These are phyloP conservation scores for Hordeum marinum DNA, from an alignment of 176 grass and related monocot species.

Conservation along the genomic window DNA sequence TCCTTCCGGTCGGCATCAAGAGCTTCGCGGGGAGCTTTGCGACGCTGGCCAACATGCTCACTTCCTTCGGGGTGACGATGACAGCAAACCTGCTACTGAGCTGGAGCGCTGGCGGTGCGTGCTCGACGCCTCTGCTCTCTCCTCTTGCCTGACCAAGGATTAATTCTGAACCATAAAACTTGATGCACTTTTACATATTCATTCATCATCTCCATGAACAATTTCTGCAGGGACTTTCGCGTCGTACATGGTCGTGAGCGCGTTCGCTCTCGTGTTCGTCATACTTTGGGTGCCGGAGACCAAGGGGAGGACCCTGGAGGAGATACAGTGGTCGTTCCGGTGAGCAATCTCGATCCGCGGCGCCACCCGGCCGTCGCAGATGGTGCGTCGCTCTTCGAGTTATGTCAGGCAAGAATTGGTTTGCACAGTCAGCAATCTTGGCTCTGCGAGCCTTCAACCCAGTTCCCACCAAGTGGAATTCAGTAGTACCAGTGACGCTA, in stretches of 20 bases:
- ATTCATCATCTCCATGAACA: neutral
- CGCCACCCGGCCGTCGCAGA: neutral
- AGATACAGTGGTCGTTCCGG: conserved; percentile 88
- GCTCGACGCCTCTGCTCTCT: neutral
- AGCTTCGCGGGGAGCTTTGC: conserved; percentile 81
- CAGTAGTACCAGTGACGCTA: neutral
- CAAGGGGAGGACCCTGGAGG: conserved; percentile 92
- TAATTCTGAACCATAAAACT: neutral
- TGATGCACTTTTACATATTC: neutral
- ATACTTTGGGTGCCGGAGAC: conserved; percentile 89
- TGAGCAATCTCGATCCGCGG: neutral
- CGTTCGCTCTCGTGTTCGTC: conserved; percentile 57
- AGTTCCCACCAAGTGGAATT: neutral
- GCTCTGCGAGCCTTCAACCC: neutral
- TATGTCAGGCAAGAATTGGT: neutral
- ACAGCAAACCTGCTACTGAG: conserved; percentile 75
- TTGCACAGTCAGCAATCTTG: neutral
- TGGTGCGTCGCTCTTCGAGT: neutral
- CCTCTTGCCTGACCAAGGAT: neutral
- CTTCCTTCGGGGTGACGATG: conserved; percentile 73
- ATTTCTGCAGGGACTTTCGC: conserved; percentile 62
- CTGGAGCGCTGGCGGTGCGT: conserved; percentile 74
- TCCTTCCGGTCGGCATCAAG: conserved; percentile 73
- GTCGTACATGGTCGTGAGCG: conserved; percentile 57
- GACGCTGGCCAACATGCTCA: conserved; percentile 85